Conservation (phyloP, 2,329 filamentous ascomycete species). For the Paracoccidioides lutzii region DNA sequence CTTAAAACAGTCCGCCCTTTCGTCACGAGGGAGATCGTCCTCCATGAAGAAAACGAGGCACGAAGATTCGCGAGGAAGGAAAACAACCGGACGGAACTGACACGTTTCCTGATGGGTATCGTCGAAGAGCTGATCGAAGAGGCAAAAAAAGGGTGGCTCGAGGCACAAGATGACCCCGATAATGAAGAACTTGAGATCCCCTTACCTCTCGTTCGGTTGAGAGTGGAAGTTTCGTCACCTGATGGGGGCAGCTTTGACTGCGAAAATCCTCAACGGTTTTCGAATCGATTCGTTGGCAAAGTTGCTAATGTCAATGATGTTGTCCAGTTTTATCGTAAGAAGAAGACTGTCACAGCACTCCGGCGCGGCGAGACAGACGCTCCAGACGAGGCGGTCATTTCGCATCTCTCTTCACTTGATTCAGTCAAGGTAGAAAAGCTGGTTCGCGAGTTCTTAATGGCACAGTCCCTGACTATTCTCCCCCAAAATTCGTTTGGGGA, state of each 20-base stretch:
- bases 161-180: constrained; percentile 53
- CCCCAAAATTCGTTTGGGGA: constrained; percentile 88
- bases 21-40: constrained; percentile 66
- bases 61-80: constrained; percentile 65
- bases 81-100: constrained; percentile 72
- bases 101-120: constrained; percentile 58
- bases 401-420: constrained; percentile 50
- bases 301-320: constrained; percentile 93
- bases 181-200: constrained; percentile 51
- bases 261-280: constrained; percentile 93
- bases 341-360: constrained; percentile 40
- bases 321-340: constrained; percentile 84
- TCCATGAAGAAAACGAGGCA: constrained; percentile 64
- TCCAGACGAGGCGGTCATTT: constrained; percentile 46
- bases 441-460: constrained; percentile 73
- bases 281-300: constrained; percentile 75
- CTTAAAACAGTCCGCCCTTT: constrained; percentile 86
- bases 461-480: constrained; percentile 81
- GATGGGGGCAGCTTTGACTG: constrained; percentile 78
- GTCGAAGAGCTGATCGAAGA: constrained; percentile 81
- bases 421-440: constrained; percentile 77
- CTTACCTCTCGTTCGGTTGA: constrained; percentile 72
- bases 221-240: constrained; percentile 77
- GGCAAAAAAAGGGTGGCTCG: constrained; percentile 67
- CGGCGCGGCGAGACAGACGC: constrained; percentile 36